phyloP scores from a whole-genome alignment of 176 grass and related monocot genomes.

The Carex pumila region DNA sequence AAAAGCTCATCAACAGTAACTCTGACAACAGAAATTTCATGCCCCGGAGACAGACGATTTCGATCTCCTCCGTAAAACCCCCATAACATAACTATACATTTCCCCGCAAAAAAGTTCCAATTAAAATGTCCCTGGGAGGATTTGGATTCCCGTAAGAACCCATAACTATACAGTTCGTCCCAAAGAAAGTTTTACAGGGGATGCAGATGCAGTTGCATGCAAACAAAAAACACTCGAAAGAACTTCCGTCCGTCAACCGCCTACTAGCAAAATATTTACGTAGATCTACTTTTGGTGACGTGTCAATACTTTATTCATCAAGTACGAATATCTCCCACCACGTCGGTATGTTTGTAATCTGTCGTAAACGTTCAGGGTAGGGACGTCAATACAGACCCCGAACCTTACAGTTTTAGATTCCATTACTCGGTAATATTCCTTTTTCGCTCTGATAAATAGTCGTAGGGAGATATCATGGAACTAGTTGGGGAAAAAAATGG shows the following conservation, averaged over 20 bases:
- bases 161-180: too few species aligned
- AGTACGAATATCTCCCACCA: not conserved
- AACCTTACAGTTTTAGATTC: constrained; percentile 18
- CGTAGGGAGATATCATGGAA: not conserved
- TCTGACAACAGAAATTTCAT: too few species aligned
- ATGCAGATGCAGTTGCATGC: too few species aligned
- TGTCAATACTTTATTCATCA: not conserved
- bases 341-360: not conserved
- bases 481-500: constrained; percentile 1
- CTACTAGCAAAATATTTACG: not conserved
- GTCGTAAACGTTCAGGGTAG: not conserved
- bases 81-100: too few species aligned
- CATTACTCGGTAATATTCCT: not conserved
- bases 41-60: too few species aligned
- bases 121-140: too few species aligned
- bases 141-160: too few species aligned
- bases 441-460: not conserved
- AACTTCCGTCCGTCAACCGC: not conserved
- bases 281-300: not conserved
- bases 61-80: too few species aligned
- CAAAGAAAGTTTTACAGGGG: too few species aligned
- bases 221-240: not conserved
- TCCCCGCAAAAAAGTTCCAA: too few species aligned
- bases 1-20: too few species aligned
- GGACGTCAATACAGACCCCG: not conserved